These are phyloP conservation scores for Secale cereale DNA, from an alignment of 176 grass and related monocot genomes.

Conservation along the genomic window DNA sequence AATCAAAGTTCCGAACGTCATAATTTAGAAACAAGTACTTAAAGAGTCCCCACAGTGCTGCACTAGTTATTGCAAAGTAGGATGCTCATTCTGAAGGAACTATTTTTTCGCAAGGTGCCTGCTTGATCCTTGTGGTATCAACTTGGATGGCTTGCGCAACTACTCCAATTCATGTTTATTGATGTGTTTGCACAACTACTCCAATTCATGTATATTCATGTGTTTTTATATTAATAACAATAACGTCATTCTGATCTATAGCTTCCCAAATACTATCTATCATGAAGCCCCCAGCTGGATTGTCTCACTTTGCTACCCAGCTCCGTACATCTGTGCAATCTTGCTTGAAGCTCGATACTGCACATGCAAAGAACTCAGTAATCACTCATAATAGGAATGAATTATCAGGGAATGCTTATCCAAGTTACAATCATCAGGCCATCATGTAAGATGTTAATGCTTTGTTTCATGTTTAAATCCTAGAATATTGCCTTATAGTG, in stretches of 20 bases:
- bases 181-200: neutral
- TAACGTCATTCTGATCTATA: slow-evolving; percentile 26
- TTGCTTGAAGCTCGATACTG: slow-evolving; percentile 36
- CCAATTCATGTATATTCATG: neutral
- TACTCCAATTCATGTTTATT: neutral
- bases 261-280: slow-evolving; percentile 52
- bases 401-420: slow-evolving; percentile 1
- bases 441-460: slow-evolving; percentile 27
- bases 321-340: slow-evolving; percentile 28
- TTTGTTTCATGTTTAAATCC: slow-evolving; percentile 6
- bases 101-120: neutral
- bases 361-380: slow-evolving; percentile 9
- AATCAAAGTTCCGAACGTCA: neutral
- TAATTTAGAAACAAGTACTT: neutral
- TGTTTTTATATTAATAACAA: neutral
- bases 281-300: slow-evolving; percentile 50
- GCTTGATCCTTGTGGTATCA: slow-evolving; percentile 8
- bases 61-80: neutral
- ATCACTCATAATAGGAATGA: neutral
- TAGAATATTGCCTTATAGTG: slow-evolving; percentile 2
- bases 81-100: neutral
- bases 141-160: slow-evolving; percentile 5
- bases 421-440: slow-evolving; percentile 4
- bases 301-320: slow-evolving; percentile 33
- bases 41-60: neutral